Percentiles rank a stretch among this genome's conserved stretches.
Evolutionary conservation across 2,329 filamentous ascomycete species (phyloP).

Genomic region (Arthroderma uncinatum): DNA sequence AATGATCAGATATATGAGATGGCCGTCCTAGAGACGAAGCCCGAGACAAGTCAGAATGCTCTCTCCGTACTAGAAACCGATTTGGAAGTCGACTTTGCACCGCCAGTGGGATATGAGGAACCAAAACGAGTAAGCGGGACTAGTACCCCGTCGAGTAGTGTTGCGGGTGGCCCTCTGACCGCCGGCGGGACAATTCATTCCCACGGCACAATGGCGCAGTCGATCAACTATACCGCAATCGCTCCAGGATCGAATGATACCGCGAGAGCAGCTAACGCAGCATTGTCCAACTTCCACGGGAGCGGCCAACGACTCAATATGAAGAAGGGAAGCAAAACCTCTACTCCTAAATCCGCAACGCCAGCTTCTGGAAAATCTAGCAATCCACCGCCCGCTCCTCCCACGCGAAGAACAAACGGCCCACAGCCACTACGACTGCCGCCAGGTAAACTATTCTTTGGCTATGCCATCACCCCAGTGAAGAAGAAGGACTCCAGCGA

Average conservation of each 20-base stretch:
- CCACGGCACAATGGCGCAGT: constrained; percentile 89
- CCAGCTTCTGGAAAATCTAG: constrained; percentile 52
- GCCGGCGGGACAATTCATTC: constrained; percentile 65
- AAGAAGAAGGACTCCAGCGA: constrained; percentile 62
- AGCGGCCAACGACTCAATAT: constrained; percentile 70
- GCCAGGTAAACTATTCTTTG: constrained; percentile 90
- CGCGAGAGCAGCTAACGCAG: constrained; percentile 49
- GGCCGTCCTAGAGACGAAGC: constrained; percentile 87
- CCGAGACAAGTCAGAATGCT: constrained; percentile 66
- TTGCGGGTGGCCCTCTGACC: constrained; percentile 45
- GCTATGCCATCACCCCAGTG: constrained; percentile 82
- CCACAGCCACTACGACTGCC: constrained; percentile 76
- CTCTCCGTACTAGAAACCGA: constrained; percentile 94
- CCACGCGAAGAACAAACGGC: constrained; percentile 52
- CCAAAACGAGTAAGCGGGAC: constrained; percentile 70
- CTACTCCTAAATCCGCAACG: constrained; percentile 61
- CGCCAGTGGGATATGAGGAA: constrained; percentile 89
- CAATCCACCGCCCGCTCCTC: constrained; percentile 32
- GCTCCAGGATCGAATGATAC: constrained; percentile 62
- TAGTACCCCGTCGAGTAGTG: constrained; percentile 62
- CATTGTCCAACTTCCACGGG: constrained; percentile 66
- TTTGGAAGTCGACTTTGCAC: constrained; percentile 88
- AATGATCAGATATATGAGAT: constrained; percentile 92
- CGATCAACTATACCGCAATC: constrained; percentile 93
- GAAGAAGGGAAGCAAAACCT: constrained; percentile 68